Base-by-base conservation (phyloP, 2,329 filamentous ascomycete species). In the Aspergillus glaucus region DNA sequence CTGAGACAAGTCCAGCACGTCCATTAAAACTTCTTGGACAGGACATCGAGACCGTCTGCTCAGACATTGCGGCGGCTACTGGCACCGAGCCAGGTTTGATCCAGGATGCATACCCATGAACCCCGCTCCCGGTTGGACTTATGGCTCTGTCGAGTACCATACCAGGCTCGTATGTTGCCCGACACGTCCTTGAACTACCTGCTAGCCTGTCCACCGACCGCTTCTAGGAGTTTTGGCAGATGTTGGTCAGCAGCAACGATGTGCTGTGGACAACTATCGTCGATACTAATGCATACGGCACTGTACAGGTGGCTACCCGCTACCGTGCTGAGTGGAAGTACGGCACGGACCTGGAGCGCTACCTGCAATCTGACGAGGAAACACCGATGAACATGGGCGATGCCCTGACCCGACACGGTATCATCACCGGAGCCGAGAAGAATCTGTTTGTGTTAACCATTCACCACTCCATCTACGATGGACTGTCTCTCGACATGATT, bases 391-490 rank as follows among this genome's bases (percentile, higher is more conserved):
- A 51, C 4, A 46, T 62, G 39, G 57, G 58, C 1, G 39, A 53
- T 24, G 28, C 50, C 9, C 54, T 63, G 5, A 44, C 53, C 9
- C 45, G 57, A 17, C 53, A 51, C 43, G 53, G 52, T 21, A 47
- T 63, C 8, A 48, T 54, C 14, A 34, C 42, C 4, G 44, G 37
- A n/a, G 7, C 2, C 3, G 54, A 30, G 6, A 49, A 32, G 28
- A 50, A 21, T n/a, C 61, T 67, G 39, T 65, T 75, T 19, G 63
- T 74, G 8, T 65, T 68, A 52, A 74, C 71, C 0, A 65, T 70
- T 47, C 73, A 76, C 49, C 73, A 75, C 46, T 69, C 68, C 6
- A 55, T 75, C 4, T 75, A 75, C 48, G 73, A 76, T 53, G 73
- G 72, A 2, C 28, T 48, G 43, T 55, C 50, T 1, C 6, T 56